phyloP scores from a whole-genome alignment of 495 filamentous ascomycete genomes.

The Hypoxylon subgilvum region DNA sequence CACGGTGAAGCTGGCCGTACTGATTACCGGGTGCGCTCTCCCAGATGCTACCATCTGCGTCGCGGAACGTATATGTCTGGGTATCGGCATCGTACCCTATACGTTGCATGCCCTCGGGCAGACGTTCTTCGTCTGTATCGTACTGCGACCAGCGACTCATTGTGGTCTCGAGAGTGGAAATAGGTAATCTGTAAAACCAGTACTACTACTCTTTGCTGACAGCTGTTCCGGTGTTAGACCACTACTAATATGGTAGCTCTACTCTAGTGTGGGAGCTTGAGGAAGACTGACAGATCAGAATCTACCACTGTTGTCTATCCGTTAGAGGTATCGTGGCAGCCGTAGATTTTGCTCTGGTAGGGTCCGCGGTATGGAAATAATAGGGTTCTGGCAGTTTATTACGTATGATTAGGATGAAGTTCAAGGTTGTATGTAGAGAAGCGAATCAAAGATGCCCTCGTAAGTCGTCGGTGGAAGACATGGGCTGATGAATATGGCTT shows the following conservation, averaged over 20 bases:
- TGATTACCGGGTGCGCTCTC: constrained; percentile 51
- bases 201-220: no score
- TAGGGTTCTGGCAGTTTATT: no score
- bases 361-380: no score
- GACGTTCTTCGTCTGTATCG: constrained; percentile 57
- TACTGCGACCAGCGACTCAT: constrained; percentile 54
- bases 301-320: no score
- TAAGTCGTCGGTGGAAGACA: background rate
- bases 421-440: background rate
- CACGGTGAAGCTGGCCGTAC: constrained; percentile 52
- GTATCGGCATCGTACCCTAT: constrained; percentile 62
- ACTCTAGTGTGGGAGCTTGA: background rate
- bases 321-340: no score
- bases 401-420: no score
- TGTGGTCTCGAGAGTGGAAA: constrained; percentile 5
- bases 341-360: no score
- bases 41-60: constrained; percentile 49
- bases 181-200: background rate
- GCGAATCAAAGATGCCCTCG: background rate
- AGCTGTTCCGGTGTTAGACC: no score
- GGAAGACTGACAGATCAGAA: background rate
- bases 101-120: constrained; percentile 59
- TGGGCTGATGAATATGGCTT: background rate
- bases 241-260: no score
- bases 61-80: constrained; percentile 56